Evolutionary conservation across 2,329 filamentous ascomycete genomes (phyloP), one percentile per base, ranked within the genome.

Genomic region (Aspergillus phoenicis): DNA sequence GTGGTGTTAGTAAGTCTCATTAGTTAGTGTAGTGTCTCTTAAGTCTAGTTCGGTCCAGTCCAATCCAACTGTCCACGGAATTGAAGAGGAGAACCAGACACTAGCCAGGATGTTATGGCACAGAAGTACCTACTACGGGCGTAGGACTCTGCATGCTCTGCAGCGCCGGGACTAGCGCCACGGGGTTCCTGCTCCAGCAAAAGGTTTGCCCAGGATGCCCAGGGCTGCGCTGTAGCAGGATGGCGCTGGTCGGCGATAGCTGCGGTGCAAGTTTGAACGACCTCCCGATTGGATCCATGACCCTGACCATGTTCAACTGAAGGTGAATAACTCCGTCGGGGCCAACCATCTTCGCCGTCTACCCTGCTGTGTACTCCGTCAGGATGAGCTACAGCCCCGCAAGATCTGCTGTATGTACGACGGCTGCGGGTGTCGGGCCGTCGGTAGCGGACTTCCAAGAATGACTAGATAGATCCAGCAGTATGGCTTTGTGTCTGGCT

Each of bases 391-490:
- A 54, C 24, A 59, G 61, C 66, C 66, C 66, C 64, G 64, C 64
- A 62, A 63, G 66, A 68, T 68, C 66, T 65, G 57, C 66, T 67
- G 62, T 63, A 66, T 64, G 66, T 68, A 64, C 63, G 58, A 64
- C 65, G 66, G 66, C 65, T 66, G 65, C 66, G 66, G 65, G 66
- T 59, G 65, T 66, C 66, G 66, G 66, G 39, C 66, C 66, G 66
- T 67, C 66, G 54, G 65, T 68, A 68, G 65, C 65, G 63, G 64
- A 62, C 59, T 64, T 55, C 52, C 57, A 57, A 51, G 47, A 28
- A 26, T 51, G 47, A 51, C 47, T 30, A 51, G 47, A 51, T 33
- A 30, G 47, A 51, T 51, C 26, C n/a, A 51, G 15, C 47, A 28
- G 4, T 24, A 15, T 28, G 22, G 43, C 43, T 8, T 47, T 13